These are phyloP conservation scores for Penicillium paneum DNA, from an alignment of 2,329 filamentous ascomycete species.

Conservation along the genomic window DNA sequence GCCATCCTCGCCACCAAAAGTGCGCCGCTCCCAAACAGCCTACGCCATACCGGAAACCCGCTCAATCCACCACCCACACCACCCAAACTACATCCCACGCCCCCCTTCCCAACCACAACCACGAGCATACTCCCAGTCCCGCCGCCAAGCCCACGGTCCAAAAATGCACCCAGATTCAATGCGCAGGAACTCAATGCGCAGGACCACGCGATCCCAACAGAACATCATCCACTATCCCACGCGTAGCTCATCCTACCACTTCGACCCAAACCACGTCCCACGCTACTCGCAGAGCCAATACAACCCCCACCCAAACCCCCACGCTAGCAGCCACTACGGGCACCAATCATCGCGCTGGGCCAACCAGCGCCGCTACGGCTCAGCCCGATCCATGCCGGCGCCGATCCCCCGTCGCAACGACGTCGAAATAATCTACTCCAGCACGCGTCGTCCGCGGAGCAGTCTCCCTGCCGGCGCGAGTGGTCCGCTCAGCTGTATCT, in stretches of 20 bases:
- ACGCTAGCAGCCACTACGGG: constrained; percentile 11
- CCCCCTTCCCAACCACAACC: constrained; percentile 9
- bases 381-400: constrained; percentile 17
- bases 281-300: constrained; percentile 29
- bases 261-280: constrained; percentile 24
- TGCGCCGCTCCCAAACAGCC: constrained; percentile 27
- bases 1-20: constrained; percentile 22
- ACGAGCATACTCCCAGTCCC: constrained; percentile 19
- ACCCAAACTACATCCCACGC: constrained; percentile 24
- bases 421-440: constrained; percentile 34
- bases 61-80: constrained; percentile 28
- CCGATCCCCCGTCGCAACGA: constrained; percentile 31
- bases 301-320: neutral
- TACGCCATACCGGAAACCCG: constrained; percentile 12
- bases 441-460: constrained; percentile 35
- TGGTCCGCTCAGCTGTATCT: constrained; percentile 31
- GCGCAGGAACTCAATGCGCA: constrained; percentile 12
- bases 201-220: constrained; percentile 6
- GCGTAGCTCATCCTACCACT: constrained; percentile 25
- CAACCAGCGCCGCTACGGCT: constrained; percentile 22
- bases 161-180: constrained; percentile 10
- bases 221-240: constrained; percentile 7
- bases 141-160: constrained; percentile 6
- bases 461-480: constrained; percentile 29
- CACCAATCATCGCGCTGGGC: constrained; percentile 18